A percentile compares a stretch with the other conserved stretches of the same genome.
Conservation (phyloP, 495 filamentous ascomycete species). For the Penicillium tannophilum region DNA sequence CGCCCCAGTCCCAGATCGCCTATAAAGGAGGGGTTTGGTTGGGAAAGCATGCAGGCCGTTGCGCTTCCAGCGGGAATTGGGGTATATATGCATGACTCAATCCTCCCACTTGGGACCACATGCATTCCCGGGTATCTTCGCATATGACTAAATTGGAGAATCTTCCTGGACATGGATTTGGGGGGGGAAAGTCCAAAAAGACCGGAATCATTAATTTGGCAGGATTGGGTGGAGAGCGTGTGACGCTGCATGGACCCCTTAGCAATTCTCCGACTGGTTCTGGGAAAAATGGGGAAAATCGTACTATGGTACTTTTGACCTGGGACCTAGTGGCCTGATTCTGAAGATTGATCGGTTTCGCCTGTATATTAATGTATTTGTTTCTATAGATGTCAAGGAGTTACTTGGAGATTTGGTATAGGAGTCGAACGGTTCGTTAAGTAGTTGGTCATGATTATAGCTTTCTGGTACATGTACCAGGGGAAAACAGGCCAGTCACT, state of each 20-base stretch:
- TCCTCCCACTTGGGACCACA: slow-evolving; percentile 26
- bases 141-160: slow-evolving; percentile 1
- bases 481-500: no score
- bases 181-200: neutral
- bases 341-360: neutral
- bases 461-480: no score
- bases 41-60: slow-evolving; percentile 13
- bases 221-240: slow-evolving; percentile 7
- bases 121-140: slow-evolving; percentile 27
- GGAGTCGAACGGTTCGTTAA: no score
- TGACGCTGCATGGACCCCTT: slow-evolving; percentile 15
- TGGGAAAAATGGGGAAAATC: neutral
- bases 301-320: neutral
- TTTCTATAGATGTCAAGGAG: neutral
- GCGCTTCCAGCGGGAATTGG: slow-evolving; percentile 17
- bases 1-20: neutral
- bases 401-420: neutral
- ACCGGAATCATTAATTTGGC: neutral
- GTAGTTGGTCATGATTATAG: no score
- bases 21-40: slow-evolving; percentile 1
- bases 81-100: slow-evolving; percentile 12
- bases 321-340: neutral
- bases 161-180: neutral
- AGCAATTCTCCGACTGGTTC: slow-evolving; percentile 22
- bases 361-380: slow-evolving; percentile 2